Base-by-base conservation (phyloP, 768 basidiomycete genomes). In the Mycena venus region DNA sequence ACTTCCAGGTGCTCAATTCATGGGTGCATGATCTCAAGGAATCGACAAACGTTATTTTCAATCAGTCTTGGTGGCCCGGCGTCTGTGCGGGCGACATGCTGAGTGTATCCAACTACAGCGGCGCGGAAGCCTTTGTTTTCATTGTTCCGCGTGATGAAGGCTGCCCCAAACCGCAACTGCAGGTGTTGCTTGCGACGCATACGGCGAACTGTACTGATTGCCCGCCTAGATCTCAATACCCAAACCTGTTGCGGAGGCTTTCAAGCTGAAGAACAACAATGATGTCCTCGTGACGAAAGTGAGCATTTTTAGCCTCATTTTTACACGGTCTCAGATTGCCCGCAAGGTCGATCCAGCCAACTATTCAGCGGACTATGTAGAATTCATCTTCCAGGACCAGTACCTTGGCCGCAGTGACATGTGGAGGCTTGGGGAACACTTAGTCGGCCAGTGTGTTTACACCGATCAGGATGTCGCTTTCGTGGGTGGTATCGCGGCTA, bases 341-440 rank as follows among this genome's bases (percentile, higher is more conserved):
- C 76, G 72, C 77, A 65, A 96, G 95, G 93, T 95, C 49, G 91
- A 97, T 75, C 90, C 88, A 76, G 85, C 87, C 9, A 83, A 84
- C 42, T 89, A 90, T 72, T 88, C 85, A 29, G 95, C 94, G 1
- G 92, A 95, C 73, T 93, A 93, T 79, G 89, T 99, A 61, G 98
- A 99, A 79, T 89, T 99, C 69, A 92, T 92, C 56, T 99, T 99
- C 80, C 95, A 95, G 75, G 97, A 98, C 81, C 96, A 98, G 80
- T 99, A 99, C 81, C 88, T 99, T 19, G 98, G 97, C 19, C 91
- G 98, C 56, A 96, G 95, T 73, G 98, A 99, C 77, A 98, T 98
- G 96, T 99, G 97, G 96, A 88, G 96, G 59, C 87, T 99, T 10
- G 93, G 92, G n/a, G 92, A 94, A 80, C 88, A 93, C 62, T 88